Evolutionary conservation across 306 rosid genomes (phyloP).

Genomic region (Gillenia trifoliata): DNA sequence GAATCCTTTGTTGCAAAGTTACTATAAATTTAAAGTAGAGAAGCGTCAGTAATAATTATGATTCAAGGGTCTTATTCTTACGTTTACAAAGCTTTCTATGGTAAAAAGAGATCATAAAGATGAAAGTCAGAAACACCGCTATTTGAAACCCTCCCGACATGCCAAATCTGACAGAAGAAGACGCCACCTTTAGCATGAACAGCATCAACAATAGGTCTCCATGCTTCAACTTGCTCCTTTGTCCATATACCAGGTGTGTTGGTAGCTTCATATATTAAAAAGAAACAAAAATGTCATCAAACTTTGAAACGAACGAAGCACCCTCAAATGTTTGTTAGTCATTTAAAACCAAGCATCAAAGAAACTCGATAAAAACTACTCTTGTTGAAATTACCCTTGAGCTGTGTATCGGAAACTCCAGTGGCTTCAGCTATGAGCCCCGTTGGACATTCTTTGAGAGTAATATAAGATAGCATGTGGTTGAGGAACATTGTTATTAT

Average conservation of each 20-base stretch:
- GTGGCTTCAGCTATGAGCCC: slow-evolving; percentile 30
- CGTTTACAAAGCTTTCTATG: not conserved
- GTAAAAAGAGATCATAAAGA: no score
- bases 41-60: no score
- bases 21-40: no score
- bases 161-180: slow-evolving; percentile 47
- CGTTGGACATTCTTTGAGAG: slow-evolving; percentile 1
- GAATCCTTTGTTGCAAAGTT: not conserved
- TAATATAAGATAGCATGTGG: slow-evolving; percentile 47
- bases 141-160: slow-evolving; percentile 38
- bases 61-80: not conserved
- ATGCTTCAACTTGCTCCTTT: slow-evolving; percentile 45
- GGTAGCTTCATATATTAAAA: slow-evolving; percentile 15
- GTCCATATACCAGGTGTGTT: slow-evolving; percentile 49
- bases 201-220: slow-evolving; percentile 48
- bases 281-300: not conserved
- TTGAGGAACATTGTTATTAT: slow-evolving; percentile 38
- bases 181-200: slow-evolving; percentile 44
- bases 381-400: slow-evolving; percentile 33
- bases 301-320: not conserved
- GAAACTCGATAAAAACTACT: not conserved
- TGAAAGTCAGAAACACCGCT: no score
- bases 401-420: slow-evolving; percentile 43
- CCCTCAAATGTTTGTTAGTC: not conserved
- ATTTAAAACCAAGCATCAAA: not conserved